Conservation (phyloP, 2,329 filamentous ascomycete genomes). For the Colletotrichum higginsianum region DNA sequence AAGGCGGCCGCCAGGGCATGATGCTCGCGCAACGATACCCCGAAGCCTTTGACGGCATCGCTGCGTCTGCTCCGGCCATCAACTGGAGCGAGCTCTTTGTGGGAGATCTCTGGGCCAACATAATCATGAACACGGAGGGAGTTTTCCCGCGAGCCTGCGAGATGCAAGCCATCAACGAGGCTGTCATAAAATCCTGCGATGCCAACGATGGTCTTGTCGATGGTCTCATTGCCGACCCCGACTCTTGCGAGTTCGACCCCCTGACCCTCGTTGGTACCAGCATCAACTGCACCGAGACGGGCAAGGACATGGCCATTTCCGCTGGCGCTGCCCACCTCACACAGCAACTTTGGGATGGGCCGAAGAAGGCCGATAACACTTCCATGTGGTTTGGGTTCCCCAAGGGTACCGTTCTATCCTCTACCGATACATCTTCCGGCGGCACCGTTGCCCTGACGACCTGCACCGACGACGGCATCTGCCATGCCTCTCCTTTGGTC, state of each 20-base stretch:
- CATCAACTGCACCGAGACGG: conserved; percentile 40
- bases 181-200: conserved; percentile 17
- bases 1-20: conserved; percentile 65
- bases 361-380: neutral
- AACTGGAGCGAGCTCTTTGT: conserved; percentile 41
- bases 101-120: conserved; percentile 16
- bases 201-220: conserved; percentile 24
- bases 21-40: conserved; percentile 62
- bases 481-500: too few relatives aligned
- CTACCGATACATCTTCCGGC: too few relatives aligned
- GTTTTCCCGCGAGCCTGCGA: conserved; percentile 26
- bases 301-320: neutral
- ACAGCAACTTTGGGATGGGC: too few relatives aligned
- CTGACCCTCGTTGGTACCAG: conserved; percentile 29
- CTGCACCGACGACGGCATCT: too few relatives aligned
- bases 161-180: conserved; percentile 49
- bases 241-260: conserved; percentile 43
- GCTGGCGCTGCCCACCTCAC: neutral
- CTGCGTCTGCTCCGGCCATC: neutral
- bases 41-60: conserved; percentile 64
- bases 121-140: conserved; percentile 6
- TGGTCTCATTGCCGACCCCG: conserved; percentile 20
- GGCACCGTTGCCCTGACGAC: too few relatives aligned
- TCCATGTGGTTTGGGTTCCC: too few relatives aligned
- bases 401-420: too few relatives aligned